Conservation (phyloP, 208 protist species). For the Trypanosomatidae sp. region DNA sequence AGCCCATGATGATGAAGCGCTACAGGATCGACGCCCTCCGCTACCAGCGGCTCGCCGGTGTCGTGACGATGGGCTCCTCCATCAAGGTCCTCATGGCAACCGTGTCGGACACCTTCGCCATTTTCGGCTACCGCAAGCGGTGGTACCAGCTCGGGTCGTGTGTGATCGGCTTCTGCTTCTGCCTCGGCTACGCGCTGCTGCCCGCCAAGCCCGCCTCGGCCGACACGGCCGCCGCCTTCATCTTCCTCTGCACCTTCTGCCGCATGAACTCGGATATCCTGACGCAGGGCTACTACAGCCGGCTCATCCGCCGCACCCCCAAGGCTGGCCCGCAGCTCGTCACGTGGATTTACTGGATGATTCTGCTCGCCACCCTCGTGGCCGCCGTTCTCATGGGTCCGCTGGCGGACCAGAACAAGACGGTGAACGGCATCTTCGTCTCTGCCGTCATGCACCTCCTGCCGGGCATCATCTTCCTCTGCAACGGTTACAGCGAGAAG, state of each 20-base stretch:
- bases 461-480: slow-evolving; percentile 46
- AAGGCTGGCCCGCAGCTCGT: slow-evolving; percentile 49
- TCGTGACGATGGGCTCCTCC: slow-evolving; percentile 55
- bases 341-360: slow-evolving; percentile 79
- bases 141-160: slow-evolving; percentile 60
- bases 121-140: slow-evolving; percentile 82
- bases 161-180: slow-evolving; percentile 42
- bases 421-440: slow-evolving; percentile 54
- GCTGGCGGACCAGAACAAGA: slow-evolving; percentile 41
- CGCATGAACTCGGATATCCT: slow-evolving; percentile 76
- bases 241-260: slow-evolving; percentile 62
- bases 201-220: slow-evolving; percentile 38
- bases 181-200: slow-evolving; percentile 45
- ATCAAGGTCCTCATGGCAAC: slow-evolving; percentile 58
- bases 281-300: slow-evolving; percentile 79
- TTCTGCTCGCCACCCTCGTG: slow-evolving; percentile 49
- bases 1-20: slow-evolving; percentile 50
- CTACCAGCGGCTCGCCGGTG: slow-evolving; percentile 59
- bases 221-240: slow-evolving; percentile 41
- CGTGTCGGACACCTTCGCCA: slow-evolving; percentile 47
- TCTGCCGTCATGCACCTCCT: slow-evolving; percentile 53
- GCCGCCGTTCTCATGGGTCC: slow-evolving; percentile 54
- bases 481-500: slow-evolving; percentile 75
- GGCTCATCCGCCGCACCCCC: slow-evolving; percentile 53
- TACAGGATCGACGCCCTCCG: slow-evolving; percentile 36